Percentiles rank a stretch among this genome's conserved stretches.
Conservation (phyloP, 306 rosid genomes). For the Prunus mume region DNA sequence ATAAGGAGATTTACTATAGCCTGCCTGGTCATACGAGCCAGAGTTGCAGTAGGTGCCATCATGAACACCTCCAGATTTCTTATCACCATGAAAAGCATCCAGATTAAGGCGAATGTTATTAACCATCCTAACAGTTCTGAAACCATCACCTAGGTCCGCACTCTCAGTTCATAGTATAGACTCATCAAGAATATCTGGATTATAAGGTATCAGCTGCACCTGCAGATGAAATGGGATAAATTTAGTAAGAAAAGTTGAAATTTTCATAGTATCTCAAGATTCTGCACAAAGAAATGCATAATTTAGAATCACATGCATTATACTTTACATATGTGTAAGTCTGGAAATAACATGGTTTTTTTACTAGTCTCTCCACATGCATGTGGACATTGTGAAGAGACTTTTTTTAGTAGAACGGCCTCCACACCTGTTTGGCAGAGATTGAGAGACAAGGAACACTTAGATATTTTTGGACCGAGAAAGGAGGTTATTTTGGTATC, state of each 20-base stretch:
- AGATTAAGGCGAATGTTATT: slow-evolving; percentile 66
- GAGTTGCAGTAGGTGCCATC: too few relatives aligned
- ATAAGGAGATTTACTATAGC: background rate
- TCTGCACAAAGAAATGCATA: background rate
- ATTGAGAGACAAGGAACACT: too few relatives aligned
- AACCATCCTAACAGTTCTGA: slow-evolving; percentile 75
- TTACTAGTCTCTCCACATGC: too few relatives aligned
- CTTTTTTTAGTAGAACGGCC: background rate
- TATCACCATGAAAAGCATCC: slow-evolving; percentile 81
- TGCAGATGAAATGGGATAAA: slow-evolving; percentile 28
- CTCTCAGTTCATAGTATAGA: slow-evolving; percentile 80
- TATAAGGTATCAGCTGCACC: slow-evolving; percentile 63
- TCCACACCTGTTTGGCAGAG: too few relatives aligned
- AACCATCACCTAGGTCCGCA: slow-evolving; percentile 60
- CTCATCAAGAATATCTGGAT: slow-evolving; percentile 60
- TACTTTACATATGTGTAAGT: background rate
- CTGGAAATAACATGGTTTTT: background rate
- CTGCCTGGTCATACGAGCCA: background rate
- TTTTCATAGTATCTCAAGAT: background rate
- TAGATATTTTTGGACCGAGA: too few relatives aligned
- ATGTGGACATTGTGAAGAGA: background rate
- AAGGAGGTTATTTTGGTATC: too few relatives aligned
- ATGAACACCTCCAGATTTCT: slow-evolving; percentile 75
- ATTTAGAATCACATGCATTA: background rate
- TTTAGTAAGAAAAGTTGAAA: background rate